These are phyloP conservation scores for Setaria viridis DNA, from an alignment of 202 grass and related monocot species.

Conservation along the genomic window DNA sequence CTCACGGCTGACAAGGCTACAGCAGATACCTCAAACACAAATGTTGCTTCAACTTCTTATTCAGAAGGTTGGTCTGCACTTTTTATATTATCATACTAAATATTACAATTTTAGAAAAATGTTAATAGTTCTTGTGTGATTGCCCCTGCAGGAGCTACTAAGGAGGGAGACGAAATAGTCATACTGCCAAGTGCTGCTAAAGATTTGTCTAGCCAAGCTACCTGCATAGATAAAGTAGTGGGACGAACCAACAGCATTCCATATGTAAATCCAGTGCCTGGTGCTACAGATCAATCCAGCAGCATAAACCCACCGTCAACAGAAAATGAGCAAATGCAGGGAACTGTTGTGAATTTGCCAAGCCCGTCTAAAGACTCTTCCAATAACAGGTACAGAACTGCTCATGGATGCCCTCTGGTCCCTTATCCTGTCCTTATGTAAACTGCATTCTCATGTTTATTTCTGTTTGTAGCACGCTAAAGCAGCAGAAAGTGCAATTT, in stretches of 20 bases:
- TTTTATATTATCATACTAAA: constrained; percentile 6
- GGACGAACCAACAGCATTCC: neutral
- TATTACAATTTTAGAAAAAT: neutral
- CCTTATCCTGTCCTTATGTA: neutral
- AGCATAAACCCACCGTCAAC: constrained; percentile 7
- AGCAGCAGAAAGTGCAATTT: constrained; percentile 46
- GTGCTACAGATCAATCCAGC: neutral
- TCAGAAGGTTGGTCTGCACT: constrained; percentile 49
- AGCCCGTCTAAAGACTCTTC: constrained; percentile 33
- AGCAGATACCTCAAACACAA: constrained; percentile 26
- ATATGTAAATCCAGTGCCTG: constrained; percentile 38
- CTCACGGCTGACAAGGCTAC: neutral
- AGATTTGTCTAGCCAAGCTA: constrained; percentile 9
- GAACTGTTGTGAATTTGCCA: constrained; percentile 2
- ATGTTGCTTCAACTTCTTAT: constrained; percentile 49
- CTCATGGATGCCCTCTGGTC: neutral
- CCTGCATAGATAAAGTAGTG: constrained; percentile 15
- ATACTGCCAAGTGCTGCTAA: constrained; percentile 20
- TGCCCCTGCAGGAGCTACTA: constrained; percentile 33
- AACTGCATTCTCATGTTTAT: constrained; percentile 14
- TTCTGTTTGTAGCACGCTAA: constrained; percentile 38
- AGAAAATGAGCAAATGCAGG: constrained; percentile 37
- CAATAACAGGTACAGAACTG: constrained; percentile 42
- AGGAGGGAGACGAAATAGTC: constrained; percentile 19
- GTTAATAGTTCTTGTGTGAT: constrained; percentile 37